Base-by-base conservation (phyloP, 2,329 filamentous ascomycete species). In the Davidsoniella neocaledoniae region DNA sequence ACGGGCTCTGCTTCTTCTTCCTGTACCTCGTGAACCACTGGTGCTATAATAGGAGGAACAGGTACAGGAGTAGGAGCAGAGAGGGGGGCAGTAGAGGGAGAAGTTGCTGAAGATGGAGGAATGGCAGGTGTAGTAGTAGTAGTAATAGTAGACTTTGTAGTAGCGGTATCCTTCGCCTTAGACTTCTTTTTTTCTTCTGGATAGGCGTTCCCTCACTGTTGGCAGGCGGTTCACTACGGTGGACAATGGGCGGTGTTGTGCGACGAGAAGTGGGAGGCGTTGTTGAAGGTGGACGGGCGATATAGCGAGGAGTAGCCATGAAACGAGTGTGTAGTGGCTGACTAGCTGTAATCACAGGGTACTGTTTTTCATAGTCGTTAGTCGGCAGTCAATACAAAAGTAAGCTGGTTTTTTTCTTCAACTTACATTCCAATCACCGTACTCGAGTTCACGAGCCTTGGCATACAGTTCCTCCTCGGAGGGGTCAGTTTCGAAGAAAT, bases 401-500 rank as follows among this genome's bases (percentile, higher is more conserved):
- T 7, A 6, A 10, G 16, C 12, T 12, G 12, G 29, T 33, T 33
- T 33, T 9, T 33, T 37, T 45, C n/a, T 10, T 21, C n/a, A 38
- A 77, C 84, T 71, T 67, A 90, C 86, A 64, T 96, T 95, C 86
- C 88, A 96, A 60, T 96, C 90, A 2, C 84, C 84, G 61, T 80
- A 88, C 58, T 88, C 83, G 3, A 90, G 65, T 40, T 78, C 73
- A 52, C 82, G 73, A 1, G 85, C 85, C 57, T 77, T 81, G 19
- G 70, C 70, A 56, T 84, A 90, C 4, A 88, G 67, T 5, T 65
- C 65, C 61, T 90, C 84, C 53, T 88, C 84, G 39, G 84, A 81
- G 0, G 71, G 62, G 57, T 88, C 82, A 26, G 88, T 63, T 7
- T 64, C 58, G 2, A 67, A 65, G 48, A 74, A 71, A 1, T 74